Evolutionary conservation across 2,329 filamentous ascomycete genomes (phyloP).

Genomic region (Fusarium avenaceum): DNA sequence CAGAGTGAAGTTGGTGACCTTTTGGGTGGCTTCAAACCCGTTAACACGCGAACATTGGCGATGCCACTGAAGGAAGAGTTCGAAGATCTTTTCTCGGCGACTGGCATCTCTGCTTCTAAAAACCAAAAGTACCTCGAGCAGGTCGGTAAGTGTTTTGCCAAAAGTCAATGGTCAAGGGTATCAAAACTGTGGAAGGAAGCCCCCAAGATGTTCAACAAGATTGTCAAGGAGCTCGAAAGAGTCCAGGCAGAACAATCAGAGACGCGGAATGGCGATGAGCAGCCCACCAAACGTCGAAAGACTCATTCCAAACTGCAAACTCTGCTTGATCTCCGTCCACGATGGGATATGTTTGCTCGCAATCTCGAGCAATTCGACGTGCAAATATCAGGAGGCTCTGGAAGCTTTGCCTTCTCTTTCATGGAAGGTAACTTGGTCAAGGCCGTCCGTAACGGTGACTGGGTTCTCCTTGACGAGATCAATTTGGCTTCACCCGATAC

Average conservation of each 20-base stretch:
- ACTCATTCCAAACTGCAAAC: conserved; percentile 76
- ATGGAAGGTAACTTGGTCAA: conserved; percentile 96
- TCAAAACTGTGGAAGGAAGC: conserved; percentile 91
- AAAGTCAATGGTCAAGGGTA: conserved; percentile 88
- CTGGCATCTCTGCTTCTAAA: conserved; percentile 85
- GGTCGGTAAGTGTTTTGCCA: conserved; percentile 82
- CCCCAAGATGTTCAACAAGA: conserved; percentile 84
- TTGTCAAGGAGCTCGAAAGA: conserved; percentile 68
- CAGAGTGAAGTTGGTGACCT: conserved; percentile 98
- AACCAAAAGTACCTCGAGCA: conserved; percentile 89
- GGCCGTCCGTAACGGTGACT: conserved; percentile 95
- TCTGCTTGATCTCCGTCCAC: conserved; percentile 67
- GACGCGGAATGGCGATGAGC: conserved; percentile 55
- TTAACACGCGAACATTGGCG: conserved; percentile 88
- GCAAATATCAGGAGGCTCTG: conserved; percentile 78
- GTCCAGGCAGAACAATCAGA: conserved; percentile 58
- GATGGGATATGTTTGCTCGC: conserved; percentile 85
- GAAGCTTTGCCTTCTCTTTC: conserved; percentile 92
- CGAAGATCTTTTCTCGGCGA: conserved; percentile 86
- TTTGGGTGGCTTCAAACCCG: conserved; percentile 94
- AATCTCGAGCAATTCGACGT: conserved; percentile 84
- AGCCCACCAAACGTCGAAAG: conserved; percentile 78
- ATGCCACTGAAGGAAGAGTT: conserved; percentile 95
- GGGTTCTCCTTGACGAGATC: conserved; percentile 97
- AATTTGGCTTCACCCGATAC: conserved; percentile 96